Percentiles rank a stretch among this genome's conserved stretches.
Evolutionary conservation across 805 yeast species (phyloP).

Genomic region (Zygosaccharomyces rouxii): DNA sequence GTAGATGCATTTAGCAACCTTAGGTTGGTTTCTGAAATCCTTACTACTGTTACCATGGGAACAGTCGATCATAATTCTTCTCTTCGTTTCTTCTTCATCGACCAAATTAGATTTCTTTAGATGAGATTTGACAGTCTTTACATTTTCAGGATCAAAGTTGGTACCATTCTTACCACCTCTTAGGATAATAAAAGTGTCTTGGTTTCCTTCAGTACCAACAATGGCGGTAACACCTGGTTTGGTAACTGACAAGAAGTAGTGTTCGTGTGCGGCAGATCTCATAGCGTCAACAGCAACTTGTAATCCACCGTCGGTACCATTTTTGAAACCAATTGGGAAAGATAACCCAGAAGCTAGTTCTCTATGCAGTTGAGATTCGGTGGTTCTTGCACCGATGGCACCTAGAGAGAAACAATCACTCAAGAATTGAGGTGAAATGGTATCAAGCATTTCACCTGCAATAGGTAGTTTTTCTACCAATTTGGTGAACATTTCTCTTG

Average conservation of each 20-base stretch:
- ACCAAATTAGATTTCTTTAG: conserved; percentile 49
- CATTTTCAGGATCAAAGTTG: conserved; percentile 75
- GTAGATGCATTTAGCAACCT: conserved; percentile 71
- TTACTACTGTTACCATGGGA: conserved; percentile 95
- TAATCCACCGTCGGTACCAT: conserved; percentile 94
- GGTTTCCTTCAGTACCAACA: conserved; percentile 91
- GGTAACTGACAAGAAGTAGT: conserved; percentile 91
- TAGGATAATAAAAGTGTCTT: conserved; percentile 82
- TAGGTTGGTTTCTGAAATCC: conserved; percentile 89
- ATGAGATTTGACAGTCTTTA: conserved; percentile 59
- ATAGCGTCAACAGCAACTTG: conserved; percentile 95
- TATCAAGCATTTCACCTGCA: conserved; percentile 96
- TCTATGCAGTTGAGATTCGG: conserved; percentile 96
- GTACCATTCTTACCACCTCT: conserved; percentile 96
- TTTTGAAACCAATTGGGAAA: conserved; percentile 97
- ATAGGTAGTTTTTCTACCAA: conserved; percentile 83
- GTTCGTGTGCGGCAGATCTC: conserved; percentile 87
- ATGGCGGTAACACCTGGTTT: conserved; percentile 96
- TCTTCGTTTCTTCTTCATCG: conserved; percentile 40
- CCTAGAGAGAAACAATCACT: conserved; percentile 92
- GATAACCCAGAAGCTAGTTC: conserved; percentile 95
- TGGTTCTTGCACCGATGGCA: conserved; percentile 98
- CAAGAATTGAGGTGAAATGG: conserved; percentile 93
- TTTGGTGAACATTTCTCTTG: conserved; percentile 81
- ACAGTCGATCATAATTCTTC: conserved; percentile 93